Evolutionary conservation across 441 rosid species (phyloP).

Genomic region (Raphanus hybrid): DNA sequence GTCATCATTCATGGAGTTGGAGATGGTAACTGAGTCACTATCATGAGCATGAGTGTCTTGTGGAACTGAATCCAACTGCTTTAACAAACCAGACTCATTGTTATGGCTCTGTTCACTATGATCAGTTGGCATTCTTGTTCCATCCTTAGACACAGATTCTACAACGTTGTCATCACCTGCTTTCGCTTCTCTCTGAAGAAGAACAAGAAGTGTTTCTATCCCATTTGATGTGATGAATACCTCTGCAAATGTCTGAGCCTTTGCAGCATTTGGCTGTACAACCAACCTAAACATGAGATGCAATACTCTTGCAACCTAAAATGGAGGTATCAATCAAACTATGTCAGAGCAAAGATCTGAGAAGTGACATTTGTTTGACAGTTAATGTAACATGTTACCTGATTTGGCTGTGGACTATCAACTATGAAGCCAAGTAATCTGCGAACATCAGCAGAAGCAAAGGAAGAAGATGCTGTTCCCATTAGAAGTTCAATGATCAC

Average conservation of each 20-base stretch:
- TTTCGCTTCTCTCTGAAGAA: constrained; percentile 90
- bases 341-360: constrained; percentile 13
- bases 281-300: constrained; percentile 83
- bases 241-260: constrained; percentile 77
- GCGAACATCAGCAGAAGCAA: constrained; percentile 67
- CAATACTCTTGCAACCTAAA: constrained; percentile 84
- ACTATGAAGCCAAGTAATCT: constrained; percentile 85
- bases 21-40: constrained; percentile 48
- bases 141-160: constrained; percentile 44
- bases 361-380: background rate
- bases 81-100: constrained; percentile 30
- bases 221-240: constrained; percentile 83
- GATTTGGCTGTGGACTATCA: constrained; percentile 95
- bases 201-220: constrained; percentile 90
- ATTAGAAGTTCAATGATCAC: constrained; percentile 91
- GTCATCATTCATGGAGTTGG: constrained; percentile 51
- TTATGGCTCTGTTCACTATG: constrained; percentile 47
- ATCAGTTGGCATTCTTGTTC: constrained; percentile 40
- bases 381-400: constrained; percentile 50
- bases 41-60: constrained; percentile 46
- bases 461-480: constrained; percentile 77
- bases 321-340: constrained; percentile 27
- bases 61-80: constrained; percentile 45
- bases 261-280: constrained; percentile 82
- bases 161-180: constrained; percentile 61